phyloP scores from a whole-genome alignment of 108 stramenopile genomes.

The Epithemia pelagica region DNA sequence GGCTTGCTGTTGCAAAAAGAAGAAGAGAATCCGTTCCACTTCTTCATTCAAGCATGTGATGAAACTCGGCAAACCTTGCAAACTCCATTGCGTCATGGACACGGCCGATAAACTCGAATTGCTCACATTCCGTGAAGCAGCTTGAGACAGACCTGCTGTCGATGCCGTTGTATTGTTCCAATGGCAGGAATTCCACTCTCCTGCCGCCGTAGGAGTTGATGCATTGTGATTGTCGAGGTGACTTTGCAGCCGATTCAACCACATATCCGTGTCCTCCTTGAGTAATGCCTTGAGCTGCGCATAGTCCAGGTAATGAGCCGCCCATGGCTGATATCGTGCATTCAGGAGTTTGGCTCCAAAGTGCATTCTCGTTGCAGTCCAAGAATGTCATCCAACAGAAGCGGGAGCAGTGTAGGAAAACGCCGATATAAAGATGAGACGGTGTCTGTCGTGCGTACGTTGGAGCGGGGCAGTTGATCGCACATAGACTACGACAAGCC shows the following conservation, averaged over 20 bases:
- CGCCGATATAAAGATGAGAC: too few relatives aligned
- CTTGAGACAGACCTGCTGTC: background rate
- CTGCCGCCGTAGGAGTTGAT: background rate
- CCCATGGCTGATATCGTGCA: conserved; percentile 36
- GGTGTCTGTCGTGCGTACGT: too few relatives aligned
- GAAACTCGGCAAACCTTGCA: conserved; percentile 24
- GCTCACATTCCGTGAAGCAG: background rate
- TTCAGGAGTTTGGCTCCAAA: conserved; percentile 45
- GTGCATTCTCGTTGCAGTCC: too few relatives aligned
- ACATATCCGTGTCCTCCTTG: background rate
- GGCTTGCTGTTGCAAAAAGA: conserved; percentile 46
- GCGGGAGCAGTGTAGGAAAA: too few relatives aligned
- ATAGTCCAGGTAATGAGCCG: conserved; percentile 50
- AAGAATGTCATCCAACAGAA: too few relatives aligned
- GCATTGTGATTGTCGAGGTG: background rate
- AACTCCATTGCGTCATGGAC: background rate
- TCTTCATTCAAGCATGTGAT: conserved; percentile 43
- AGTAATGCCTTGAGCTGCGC: conserved; percentile 37
- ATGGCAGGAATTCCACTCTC: background rate
- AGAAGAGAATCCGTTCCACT: conserved; percentile 64
- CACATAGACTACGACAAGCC: too few relatives aligned
- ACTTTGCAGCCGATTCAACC: background rate
- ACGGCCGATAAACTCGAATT: background rate
- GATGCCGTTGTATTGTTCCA: background rate
- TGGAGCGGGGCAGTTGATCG: too few relatives aligned